Evolutionary conservation across 306 rosid species (phyloP).

Genomic region (Fragaria nilgerrensis): DNA sequence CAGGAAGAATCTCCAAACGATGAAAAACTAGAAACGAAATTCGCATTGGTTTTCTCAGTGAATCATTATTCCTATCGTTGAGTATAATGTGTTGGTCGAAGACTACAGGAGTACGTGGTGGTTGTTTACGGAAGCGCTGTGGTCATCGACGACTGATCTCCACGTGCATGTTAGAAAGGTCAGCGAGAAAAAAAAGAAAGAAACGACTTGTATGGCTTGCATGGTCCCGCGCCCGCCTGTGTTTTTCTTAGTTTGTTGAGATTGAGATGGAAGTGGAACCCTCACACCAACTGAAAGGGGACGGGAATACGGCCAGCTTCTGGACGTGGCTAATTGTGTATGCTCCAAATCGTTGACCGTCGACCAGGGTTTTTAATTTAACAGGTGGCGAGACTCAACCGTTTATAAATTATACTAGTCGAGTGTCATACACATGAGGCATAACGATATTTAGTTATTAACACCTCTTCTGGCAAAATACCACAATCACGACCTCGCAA

Average conservation of each 20-base stretch:
- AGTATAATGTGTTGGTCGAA: neutral
- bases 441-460: too few species aligned
- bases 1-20: neutral
- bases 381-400: too few species aligned
- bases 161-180: neutral
- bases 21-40: neutral
- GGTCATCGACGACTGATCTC: neutral
- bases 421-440: too few species aligned
- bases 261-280: neutral
- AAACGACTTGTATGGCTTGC: neutral
- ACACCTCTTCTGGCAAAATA: too few species aligned
- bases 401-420: too few species aligned
- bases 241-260: neutral
- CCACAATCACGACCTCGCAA: too few species aligned
- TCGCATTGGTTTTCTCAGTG: neutral
- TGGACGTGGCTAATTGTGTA: neutral
- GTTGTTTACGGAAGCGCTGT: neutral
- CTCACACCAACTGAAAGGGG: neutral
- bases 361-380: too few species aligned
- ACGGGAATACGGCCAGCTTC: constrained; percentile 19
- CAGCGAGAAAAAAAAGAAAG: neutral
- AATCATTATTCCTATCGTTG: neutral
- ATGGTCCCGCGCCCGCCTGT: neutral
- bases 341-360: neutral
- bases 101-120: neutral